Evolutionary conservation across 2,329 filamentous ascomycete species (phyloP), one percentile per base, ranked within the genome.

Genomic region (Leptographium wingfieldii): DNA sequence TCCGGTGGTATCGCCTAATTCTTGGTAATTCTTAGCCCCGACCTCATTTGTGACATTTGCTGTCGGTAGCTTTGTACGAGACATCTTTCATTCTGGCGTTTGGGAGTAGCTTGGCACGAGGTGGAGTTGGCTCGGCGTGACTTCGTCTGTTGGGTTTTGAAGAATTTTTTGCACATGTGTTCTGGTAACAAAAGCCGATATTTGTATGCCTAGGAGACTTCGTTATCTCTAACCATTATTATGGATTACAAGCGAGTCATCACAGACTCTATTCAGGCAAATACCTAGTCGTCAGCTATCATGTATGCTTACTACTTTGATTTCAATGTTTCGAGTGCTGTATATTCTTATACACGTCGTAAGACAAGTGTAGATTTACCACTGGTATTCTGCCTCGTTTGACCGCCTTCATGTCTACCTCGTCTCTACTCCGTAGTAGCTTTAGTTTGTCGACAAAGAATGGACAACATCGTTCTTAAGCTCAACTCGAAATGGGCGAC

Each of bases 41-140:
- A 29, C 48, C 22, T 27, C n/a, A n/a, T n/a, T 27, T 59, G 35
- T 58, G 55, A 63, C 53, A 53, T 61, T 58, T 55, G 38, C 40
- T 38, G 25, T 56, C 27, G 19, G 43, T 19, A 52, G 29, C n/a
- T 29, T 52, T 40, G 29, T 52, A 56, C 56, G 19, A 31, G 35
- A 49, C 49, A 16, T 46, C 25, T 57, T 57, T 27, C 19, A 19
- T 54, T 54, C 46, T 31, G 27, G 29, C 53, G 55, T 57, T 57
- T 29, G n/a, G 52, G 56, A 40, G 31, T 40, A 35, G 40, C 27
- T 53, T 33, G 52, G 57, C 51, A 46, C 56, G 31, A 38, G 53
- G 38, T 56, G 54, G 54, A 56, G 54, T 56, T 56, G 53, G 35
- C 53, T 43, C 14, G 35, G 38, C 11, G 27, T 52, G 49, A 52